A percentile compares a stretch with the other conserved stretches of the same genome.
Evolutionary conservation across 345 rosid species (phyloP).

Genomic region (Aethionema arabicum): DNA sequence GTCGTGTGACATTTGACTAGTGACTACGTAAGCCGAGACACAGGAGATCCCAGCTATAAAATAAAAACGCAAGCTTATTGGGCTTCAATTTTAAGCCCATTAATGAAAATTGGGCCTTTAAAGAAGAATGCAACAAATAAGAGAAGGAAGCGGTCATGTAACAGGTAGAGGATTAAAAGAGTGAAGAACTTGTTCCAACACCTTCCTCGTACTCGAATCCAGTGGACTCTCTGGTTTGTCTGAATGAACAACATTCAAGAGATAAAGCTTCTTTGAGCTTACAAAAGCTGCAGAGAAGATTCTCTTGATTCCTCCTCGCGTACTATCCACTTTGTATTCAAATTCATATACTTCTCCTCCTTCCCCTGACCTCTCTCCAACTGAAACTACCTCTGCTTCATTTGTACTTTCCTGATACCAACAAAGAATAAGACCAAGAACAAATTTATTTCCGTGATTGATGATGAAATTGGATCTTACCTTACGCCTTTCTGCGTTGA

Average conservation of each 20-base stretch:
- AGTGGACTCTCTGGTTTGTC: constrained; percentile 78
- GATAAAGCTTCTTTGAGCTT: constrained; percentile 67
- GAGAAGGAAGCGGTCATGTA: not conserved
- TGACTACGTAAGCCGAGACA: too few relatives aligned
- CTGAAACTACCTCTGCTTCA: constrained; percentile 69
- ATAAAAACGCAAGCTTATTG: too few relatives aligned
- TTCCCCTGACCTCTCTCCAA: constrained; percentile 61
- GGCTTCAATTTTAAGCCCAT: constrained; percentile 8
- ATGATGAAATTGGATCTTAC: constrained; percentile 26
- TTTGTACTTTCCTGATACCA: constrained; percentile 72
- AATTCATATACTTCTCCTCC: constrained; percentile 73
- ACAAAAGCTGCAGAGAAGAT: constrained; percentile 87
- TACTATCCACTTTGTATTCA: constrained; percentile 77
- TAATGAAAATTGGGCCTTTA: not conserved
- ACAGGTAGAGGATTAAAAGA: constrained; percentile 56
- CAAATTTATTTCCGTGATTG: too few relatives aligned
- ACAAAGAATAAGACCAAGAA: not conserved
- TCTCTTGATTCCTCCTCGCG: constrained; percentile 84
- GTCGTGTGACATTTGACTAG: too few relatives aligned
- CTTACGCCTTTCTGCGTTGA: constrained; percentile 84
- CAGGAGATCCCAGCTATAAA: too few relatives aligned
- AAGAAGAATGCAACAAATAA: not conserved
- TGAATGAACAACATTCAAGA: constrained; percentile 66
- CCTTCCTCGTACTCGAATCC: constrained; percentile 49
- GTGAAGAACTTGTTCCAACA: constrained; percentile 75